These are phyloP conservation scores for Trifolium repens DNA, from an alignment of 306 rosid genomes.

Conservation along the genomic window DNA sequence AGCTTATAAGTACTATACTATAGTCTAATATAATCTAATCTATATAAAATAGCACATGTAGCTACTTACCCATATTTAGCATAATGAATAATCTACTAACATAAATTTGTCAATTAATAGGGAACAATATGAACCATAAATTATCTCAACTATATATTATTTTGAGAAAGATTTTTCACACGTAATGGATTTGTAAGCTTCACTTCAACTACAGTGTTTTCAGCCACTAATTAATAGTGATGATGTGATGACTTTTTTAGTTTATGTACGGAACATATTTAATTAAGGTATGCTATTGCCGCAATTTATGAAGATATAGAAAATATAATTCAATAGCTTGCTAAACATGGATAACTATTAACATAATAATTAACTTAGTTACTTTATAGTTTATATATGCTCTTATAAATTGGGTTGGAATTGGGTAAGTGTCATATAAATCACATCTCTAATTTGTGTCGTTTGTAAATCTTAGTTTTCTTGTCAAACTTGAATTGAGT, in stretches of 20 bases:
- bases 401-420: slow-evolving; percentile 3
- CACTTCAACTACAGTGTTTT: slow-evolving; percentile 32
- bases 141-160: slow-evolving; percentile 26
- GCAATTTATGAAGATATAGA: slow-evolving; percentile 24
- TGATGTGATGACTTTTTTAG: slow-evolving; percentile 22
- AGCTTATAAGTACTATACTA: not conserved
- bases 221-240: slow-evolving; percentile 4
- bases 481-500: not conserved
- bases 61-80: slow-evolving; percentile 38
- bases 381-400: not conserved
- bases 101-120: slow-evolving; percentile 46
- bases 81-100: slow-evolving; percentile 37
- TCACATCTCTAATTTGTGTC: slow-evolving; percentile 23
- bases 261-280: slow-evolving; percentile 29
- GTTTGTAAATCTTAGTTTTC: slow-evolving; percentile 13
- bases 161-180: slow-evolving; percentile 47
- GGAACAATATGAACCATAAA: slow-evolving; percentile 42
- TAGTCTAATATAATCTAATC: not conserved
- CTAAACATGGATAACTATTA: slow-evolving; percentile 24
- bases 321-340: slow-evolving; percentile 22
- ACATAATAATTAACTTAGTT: not conserved
- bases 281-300: slow-evolving; percentile 20
- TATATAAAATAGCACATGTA: slow-evolving; percentile 1
- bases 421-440: not conserved
- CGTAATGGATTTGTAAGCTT: slow-evolving; percentile 35